These are phyloP conservation scores for Saccharomycopsis fibuligera DNA, from an alignment of 805 yeast genomes.

Conservation along the genomic window DNA sequence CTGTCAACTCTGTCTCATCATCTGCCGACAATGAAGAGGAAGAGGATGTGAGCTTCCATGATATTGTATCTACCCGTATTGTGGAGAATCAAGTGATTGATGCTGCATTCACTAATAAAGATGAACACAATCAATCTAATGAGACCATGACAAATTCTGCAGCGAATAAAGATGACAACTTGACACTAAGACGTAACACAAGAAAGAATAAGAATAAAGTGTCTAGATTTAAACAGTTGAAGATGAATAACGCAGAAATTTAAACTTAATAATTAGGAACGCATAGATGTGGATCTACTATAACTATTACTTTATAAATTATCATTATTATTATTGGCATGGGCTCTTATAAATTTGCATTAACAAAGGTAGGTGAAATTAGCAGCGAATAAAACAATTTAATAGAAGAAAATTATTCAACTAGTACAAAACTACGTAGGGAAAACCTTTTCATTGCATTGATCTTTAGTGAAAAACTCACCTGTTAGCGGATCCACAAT, in stretches of 20 bases:
- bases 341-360: too few species aligned
- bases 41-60: constrained; percentile 9
- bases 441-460: constrained; percentile 17
- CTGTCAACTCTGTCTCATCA: too few species aligned
- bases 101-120: background rate
- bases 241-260: constrained; percentile 2
- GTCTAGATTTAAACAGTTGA: constrained; percentile 13
- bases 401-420: too few species aligned
- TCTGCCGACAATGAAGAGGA: constrained; percentile 8
- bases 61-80: constrained; percentile 15
- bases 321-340: too few species aligned
- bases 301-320: too few species aligned
- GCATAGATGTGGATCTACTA: background rate
- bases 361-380: too few species aligned
- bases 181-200: constrained; percentile 13
- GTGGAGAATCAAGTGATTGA: constrained; percentile 7
- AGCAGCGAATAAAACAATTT: too few species aligned
- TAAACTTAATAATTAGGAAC: background rate
- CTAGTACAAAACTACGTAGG: constrained; percentile 21
- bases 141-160: background rate
- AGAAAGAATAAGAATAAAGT: constrained; percentile 14
- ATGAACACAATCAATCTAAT: background rate
- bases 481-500: constrained; percentile 21
- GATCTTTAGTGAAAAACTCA: constrained; percentile 5
- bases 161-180: background rate